A percentile compares a stretch with the other conserved stretches of the same genome.
These are phyloP conservation scores for Amanita polypyramis DNA, from an alignment of 768 basidiomycete genomes.

Conservation along the genomic window DNA sequence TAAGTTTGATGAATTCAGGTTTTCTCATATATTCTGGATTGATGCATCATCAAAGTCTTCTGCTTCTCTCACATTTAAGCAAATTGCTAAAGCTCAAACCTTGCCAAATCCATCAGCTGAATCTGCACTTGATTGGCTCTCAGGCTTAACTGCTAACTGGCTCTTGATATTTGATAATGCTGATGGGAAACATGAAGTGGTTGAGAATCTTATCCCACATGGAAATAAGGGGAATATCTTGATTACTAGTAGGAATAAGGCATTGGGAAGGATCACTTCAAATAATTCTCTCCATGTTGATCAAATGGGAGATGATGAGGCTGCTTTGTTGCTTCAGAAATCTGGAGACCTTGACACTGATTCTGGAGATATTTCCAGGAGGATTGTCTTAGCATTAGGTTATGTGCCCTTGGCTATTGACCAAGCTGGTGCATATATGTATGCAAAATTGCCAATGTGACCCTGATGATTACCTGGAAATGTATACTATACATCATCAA, in stretches of 20 bases:
- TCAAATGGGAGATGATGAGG: slow-evolving; percentile 11
- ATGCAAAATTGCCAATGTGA: too few species aligned
- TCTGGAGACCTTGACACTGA: slow-evolving; percentile 4
- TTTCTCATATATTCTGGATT: slow-evolving; percentile 15
- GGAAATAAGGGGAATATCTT: slow-evolving; percentile 12
- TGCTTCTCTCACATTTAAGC: slow-evolving; percentile 1
- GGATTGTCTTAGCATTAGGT: not conserved
- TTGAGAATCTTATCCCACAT: slow-evolving; percentile 9
- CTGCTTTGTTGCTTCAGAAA: slow-evolving; percentile 10
- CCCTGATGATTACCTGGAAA: slow-evolving; percentile 10
- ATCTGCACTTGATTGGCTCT: not conserved
- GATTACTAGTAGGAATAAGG: slow-evolving; percentile 11
- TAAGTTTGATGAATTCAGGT: slow-evolving; percentile 7
- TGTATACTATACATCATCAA: slow-evolving; percentile 2
- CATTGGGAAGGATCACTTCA: slow-evolving; percentile 3
- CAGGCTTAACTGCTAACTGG: slow-evolving; percentile 4
- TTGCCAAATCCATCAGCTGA: too few species aligned
- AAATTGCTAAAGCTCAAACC: slow-evolving; percentile 8
- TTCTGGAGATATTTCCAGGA: not conserved
- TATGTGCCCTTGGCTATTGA: slow-evolving; percentile 10
- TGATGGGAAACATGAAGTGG: slow-evolving; percentile 4
- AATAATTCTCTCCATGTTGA: slow-evolving; percentile 6
- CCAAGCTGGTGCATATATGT: slow-evolving; percentile 13
- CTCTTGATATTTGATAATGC: slow-evolving; percentile 14
- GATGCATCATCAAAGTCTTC: slow-evolving; percentile 12